phyloP scores from a whole-genome alignment of 805 yeast species.

The Candida pseudofarinosa region DNA sequence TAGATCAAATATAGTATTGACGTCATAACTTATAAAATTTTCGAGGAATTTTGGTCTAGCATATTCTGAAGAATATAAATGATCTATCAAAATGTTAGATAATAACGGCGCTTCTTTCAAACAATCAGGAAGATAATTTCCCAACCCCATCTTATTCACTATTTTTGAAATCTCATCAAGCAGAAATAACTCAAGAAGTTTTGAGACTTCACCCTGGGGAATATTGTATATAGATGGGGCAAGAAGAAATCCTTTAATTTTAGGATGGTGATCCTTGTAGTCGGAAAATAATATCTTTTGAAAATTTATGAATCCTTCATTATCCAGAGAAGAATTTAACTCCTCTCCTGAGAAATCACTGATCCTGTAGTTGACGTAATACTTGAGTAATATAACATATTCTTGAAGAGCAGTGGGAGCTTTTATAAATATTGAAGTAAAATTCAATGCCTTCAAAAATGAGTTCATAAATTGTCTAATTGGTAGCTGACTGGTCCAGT shows the following conservation, averaged over 20 bases:
- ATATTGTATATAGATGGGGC: constrained; percentile 8
- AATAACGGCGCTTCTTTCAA: background rate
- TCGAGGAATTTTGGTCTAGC: background rate
- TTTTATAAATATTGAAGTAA: constrained; percentile 1
- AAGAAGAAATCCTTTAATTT: constrained; percentile 4
- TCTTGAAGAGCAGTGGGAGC: background rate
- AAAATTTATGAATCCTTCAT: constrained; percentile 2
- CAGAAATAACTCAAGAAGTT: constrained; percentile 4
- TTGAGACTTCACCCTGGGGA: constrained; percentile 2
- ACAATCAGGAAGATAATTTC: background rate
- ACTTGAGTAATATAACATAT: constrained; percentile 10
- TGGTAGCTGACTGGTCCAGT: constrained; percentile 2
- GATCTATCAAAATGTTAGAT: constrained; percentile 1
- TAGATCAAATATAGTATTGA: constrained; percentile 1
- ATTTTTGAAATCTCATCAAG: constrained; percentile 3
- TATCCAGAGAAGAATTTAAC: constrained; percentile 4
- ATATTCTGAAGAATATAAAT: background rate
- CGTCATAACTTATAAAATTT: background rate
- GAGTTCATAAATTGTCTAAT: constrained; percentile 4
- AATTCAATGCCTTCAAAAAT: constrained; percentile 3
- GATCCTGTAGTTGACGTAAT: constrained; percentile 34
- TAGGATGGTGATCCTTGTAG: background rate
- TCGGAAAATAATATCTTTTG: constrained; percentile 5
- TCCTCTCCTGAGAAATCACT: constrained; percentile 35
- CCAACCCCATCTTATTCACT: background rate